Conservation (phyloP, 2,329 filamentous ascomycete species). For the Xylariaceae sp. region DNA sequence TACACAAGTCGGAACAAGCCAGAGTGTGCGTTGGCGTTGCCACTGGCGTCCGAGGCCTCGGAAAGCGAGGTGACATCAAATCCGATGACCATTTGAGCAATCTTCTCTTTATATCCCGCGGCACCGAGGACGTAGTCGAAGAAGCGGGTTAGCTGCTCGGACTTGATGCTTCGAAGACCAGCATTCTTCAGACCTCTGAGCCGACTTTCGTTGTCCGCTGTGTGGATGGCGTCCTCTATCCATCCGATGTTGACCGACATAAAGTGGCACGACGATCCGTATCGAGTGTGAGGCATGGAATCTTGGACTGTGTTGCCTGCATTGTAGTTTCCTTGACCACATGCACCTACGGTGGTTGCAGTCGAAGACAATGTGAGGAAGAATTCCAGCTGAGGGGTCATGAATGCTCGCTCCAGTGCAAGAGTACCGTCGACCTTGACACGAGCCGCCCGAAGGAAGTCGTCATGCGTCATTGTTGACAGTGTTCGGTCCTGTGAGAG, state of each 20-base stretch:
- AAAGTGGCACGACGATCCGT: neutral
- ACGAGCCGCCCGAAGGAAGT: conserved; percentile 4
- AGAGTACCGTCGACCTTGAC: conserved; percentile 15
- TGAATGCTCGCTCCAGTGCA: conserved; percentile 13
- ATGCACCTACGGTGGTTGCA: conserved; percentile 8
- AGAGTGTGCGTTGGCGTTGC: conserved; percentile 13
- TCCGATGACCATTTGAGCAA: conserved; percentile 10
- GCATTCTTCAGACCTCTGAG: conserved; percentile 6
- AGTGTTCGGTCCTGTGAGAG: conserved; percentile 12
- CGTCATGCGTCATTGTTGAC: conserved; percentile 15
- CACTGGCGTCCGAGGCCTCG: neutral
- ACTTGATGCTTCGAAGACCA: conserved; percentile 6
- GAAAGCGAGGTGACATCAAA: conserved; percentile 11
- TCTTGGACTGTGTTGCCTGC: conserved; percentile 20
- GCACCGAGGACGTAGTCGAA: conserved; percentile 12
- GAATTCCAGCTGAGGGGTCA: conserved; percentile 17
- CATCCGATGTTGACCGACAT: conserved; percentile 15
- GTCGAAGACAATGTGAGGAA: conserved; percentile 24
- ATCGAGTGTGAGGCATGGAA: conserved; percentile 2
- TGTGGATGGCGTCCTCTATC: conserved; percentile 13
- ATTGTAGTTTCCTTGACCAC: conserved; percentile 18
- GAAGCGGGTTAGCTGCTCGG: conserved; percentile 8
- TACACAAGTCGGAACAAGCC: conserved; percentile 13
- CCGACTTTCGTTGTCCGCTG: neutral
- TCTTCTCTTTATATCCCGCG: neutral